Conservation (phyloP, 805 yeast genomes). For the Blastobotrys parvus region DNA sequence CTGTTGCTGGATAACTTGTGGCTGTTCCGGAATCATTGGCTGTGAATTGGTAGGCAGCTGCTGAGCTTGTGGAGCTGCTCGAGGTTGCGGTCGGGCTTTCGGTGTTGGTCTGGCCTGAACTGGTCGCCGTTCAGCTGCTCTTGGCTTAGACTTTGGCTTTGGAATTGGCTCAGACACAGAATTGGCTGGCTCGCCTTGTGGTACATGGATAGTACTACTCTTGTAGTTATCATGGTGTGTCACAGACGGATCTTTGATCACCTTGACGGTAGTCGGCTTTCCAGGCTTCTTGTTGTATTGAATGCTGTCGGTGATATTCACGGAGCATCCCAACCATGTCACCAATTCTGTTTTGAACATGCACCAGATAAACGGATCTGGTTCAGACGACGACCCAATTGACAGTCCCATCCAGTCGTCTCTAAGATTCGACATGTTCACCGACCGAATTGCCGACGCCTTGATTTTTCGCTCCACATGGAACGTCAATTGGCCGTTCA, state of each 20-base stretch:
- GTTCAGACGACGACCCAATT: conserved; percentile 41
- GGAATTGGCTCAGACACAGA: conserved; percentile 72
- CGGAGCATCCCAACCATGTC: conserved; percentile 55
- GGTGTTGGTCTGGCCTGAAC: conserved; percentile 2
- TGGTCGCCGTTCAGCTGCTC: background rate
- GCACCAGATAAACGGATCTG: conserved; percentile 76
- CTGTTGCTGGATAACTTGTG: conserved; percentile 3
- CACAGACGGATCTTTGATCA: conserved; percentile 51
- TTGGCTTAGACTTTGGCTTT: conserved; percentile 28
- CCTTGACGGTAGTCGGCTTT: conserved; percentile 61
- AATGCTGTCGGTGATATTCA: conserved; percentile 63
- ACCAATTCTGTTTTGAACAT: conserved; percentile 84
- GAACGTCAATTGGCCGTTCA: conserved; percentile 52
- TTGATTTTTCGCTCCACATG: conserved; percentile 58
- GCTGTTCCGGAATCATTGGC: background rate
- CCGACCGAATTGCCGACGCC: conserved; percentile 47
- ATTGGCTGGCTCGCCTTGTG: conserved; percentile 67
- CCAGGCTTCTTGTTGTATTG: conserved; percentile 90
- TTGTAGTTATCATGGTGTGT: conserved; percentile 77
- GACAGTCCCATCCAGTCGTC: conserved; percentile 89
- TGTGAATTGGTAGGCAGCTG: background rate
- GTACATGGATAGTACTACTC: conserved; percentile 77
- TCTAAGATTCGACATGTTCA: conserved; percentile 65
- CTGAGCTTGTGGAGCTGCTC: conserved; percentile 7
- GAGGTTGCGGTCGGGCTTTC: conserved; percentile 10